Conservation (phyloP, 2,329 filamentous ascomycete genomes). For the Aspergillus pseudoglaucus region DNA sequence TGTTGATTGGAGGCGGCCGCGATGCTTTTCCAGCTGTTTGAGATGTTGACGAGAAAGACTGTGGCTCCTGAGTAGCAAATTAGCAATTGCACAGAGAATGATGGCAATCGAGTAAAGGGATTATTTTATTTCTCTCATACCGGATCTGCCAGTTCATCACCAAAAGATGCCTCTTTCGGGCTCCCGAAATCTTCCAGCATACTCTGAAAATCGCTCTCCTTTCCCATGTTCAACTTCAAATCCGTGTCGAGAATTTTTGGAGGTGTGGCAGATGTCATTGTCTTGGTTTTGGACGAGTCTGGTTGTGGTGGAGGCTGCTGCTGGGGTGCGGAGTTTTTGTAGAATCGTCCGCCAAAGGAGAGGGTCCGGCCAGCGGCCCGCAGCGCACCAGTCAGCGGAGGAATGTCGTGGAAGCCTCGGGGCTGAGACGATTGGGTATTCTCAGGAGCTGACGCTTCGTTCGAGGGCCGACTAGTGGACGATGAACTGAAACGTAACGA, state of each 20-base stretch:
- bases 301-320: conserved; percentile 12
- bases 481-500: conserved; percentile 50
- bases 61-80: not conserved
- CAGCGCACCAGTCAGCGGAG: conserved; percentile 37
- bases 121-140: conserved; percentile 11
- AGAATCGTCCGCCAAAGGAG: conserved; percentile 45
- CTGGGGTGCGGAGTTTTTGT: conserved; percentile 22
- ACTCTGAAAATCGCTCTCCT: conserved; percentile 44
- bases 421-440: conserved; percentile 31
- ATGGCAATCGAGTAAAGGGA: no score
- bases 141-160: conserved; percentile 12
- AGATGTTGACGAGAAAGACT: not conserved
- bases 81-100: no score
- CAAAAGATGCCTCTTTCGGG: conserved; percentile 20
- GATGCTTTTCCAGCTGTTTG: conserved; percentile 20
- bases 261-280: conserved; percentile 46
- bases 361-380: conserved; percentile 47
- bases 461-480: conserved; percentile 51
- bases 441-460: conserved; percentile 40
- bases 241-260: conserved; percentile 45
- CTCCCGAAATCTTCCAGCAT: conserved; percentile 47
- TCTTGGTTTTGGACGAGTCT: conserved; percentile 38
- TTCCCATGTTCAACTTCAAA: conserved; percentile 35
- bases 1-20: conserved; percentile 39
- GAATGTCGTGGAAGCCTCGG: conserved; percentile 36